phyloP scores from a whole-genome alignment of 2,329 filamentous ascomycete genomes.

The Talaromyces sp. region DNA sequence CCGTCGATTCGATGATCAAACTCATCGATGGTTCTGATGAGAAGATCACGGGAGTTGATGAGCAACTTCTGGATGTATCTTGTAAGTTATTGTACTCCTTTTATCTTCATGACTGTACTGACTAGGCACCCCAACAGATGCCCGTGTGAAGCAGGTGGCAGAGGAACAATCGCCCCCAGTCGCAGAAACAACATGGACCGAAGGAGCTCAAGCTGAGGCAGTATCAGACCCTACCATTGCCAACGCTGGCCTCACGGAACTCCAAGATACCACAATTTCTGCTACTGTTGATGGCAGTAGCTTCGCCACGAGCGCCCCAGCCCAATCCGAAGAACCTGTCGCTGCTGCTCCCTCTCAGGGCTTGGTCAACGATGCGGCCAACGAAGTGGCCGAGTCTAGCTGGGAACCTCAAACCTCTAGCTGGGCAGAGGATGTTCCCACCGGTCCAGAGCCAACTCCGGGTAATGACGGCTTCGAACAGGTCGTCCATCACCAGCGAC shows the following conservation, averaged over 20 bases:
- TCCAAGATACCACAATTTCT: slow-evolving; percentile 47
- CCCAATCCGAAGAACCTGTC: slow-evolving; percentile 17
- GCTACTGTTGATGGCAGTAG: slow-evolving; percentile 54
- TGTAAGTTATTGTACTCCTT: slow-evolving; percentile 44
- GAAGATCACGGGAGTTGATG: slow-evolving; percentile 53
- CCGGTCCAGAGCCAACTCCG: slow-evolving; percentile 32
- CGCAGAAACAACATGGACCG: slow-evolving; percentile 41
- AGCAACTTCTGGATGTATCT: slow-evolving; percentile 48
- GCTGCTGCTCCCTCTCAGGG: slow-evolving; percentile 33
- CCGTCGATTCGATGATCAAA: slow-evolving; percentile 56
- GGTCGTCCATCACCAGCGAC: slow-evolving; percentile 28
- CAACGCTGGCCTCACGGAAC: slow-evolving; percentile 57
- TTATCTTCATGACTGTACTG: slow-evolving; percentile 8
- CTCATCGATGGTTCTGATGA: slow-evolving; percentile 57
- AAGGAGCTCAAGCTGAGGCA: slow-evolving; percentile 29
- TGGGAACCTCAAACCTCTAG: slow-evolving; percentile 57
- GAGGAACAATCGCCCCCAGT: slow-evolving; percentile 34
- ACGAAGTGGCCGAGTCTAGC: slow-evolving; percentile 45
- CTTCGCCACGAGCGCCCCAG: slow-evolving; percentile 11
- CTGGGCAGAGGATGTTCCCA: slow-evolving; percentile 77
- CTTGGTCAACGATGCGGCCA: slow-evolving; percentile 38
- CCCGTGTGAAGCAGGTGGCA: slow-evolving; percentile 48
- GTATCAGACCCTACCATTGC: slow-evolving; percentile 56
- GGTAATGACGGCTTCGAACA: slow-evolving; percentile 33
- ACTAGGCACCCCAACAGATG: slow-evolving; percentile 33